Base-by-base conservation (phyloP, 2,329 filamentous ascomycete genomes). In the Aspergillus latus region DNA sequence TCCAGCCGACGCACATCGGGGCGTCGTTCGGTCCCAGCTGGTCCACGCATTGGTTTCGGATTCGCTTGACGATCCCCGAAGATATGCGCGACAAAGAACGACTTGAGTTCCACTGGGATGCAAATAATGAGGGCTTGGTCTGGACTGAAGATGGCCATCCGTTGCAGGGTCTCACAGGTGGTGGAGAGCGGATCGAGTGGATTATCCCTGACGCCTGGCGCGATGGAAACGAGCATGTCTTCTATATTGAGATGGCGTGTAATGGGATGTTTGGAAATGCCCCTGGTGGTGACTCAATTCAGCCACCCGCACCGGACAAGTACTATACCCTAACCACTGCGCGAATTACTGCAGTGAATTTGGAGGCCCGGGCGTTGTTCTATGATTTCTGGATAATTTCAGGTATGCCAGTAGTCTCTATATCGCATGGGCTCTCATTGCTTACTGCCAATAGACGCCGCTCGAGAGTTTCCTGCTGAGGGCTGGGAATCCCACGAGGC, bases 261-360 rank as follows among this genome's bases (percentile, higher is more conserved):
- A 99, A 99, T 73, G 87, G 88, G 73, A 97, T 97, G 92, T 97
- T 97, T 76, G 94, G 94, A 65, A 96, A 96, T 72, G 88, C 92
- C 0, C 82, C 88, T 0, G 88, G 88, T 16, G 91, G 90, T 28
- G 90, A 95, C 72, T 85, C 82, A 32, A 97, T 97, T 64, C 90
- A 96, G 71, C 92, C 94, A 11, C 94, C 94, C 0, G 81, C 88
- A 58, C 89, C 90, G n/a, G 85, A 97, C 78, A 88, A 83, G 66
- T 89, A 88, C 70, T 99, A 88, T 72, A 82, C 81, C 56, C 82
- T 99, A 53, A 76, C 79, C 60, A 87, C 86, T 61, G 93, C 92
- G 11, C 88, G 92, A 59, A 95, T 99, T 60, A 89, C 92, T 1
- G 92, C 91, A 49, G 87, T 97, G 62, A 96, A 97, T 66, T 79